A percentile compares a stretch with the other conserved stretches of the same genome.
Conservation (phyloP, 441 rosid species). For the Erodium moschatum region DNA sequence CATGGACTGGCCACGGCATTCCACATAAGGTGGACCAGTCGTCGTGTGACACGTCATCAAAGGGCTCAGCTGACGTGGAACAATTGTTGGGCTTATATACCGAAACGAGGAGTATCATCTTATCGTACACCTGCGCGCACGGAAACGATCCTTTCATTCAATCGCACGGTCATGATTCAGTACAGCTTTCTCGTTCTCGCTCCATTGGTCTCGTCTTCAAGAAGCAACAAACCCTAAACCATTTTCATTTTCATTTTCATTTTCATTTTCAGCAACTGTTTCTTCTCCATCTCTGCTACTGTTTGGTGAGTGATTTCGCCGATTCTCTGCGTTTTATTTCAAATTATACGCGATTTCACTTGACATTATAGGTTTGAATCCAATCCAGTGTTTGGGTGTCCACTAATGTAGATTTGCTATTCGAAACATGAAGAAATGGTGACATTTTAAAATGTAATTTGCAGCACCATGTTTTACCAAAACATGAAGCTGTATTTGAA, state of each 20-base stretch:
- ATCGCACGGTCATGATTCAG: background rate
- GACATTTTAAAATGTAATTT: too few relatives aligned
- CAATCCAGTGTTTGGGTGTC: too few relatives aligned
- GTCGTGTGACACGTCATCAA: background rate
- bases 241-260: background rate
- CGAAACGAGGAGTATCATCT: background rate
- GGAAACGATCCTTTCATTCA: background rate
- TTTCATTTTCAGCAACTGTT: background rate
- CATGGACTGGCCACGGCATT: background rate
- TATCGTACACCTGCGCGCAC: background rate
- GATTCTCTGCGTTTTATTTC: background rate
- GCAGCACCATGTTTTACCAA: too few relatives aligned
- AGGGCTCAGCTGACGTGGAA: background rate
- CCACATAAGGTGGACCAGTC: background rate
- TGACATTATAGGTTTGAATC: too few relatives aligned
- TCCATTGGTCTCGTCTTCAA: conserved; percentile 12
- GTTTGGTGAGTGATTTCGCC: conserved; percentile 17
- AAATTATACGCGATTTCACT: background rate
- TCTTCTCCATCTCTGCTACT: background rate
- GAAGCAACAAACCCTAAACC: conserved; percentile 8
- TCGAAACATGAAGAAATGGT: too few relatives aligned
- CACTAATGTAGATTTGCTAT: too few relatives aligned
- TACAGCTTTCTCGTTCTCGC: background rate
- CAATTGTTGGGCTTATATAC: background rate
- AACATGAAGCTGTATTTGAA: too few relatives aligned